These are phyloP conservation scores for Ophiostoma ulmi DNA, from an alignment of 2,329 filamentous ascomycete species.

Conservation along the genomic window DNA sequence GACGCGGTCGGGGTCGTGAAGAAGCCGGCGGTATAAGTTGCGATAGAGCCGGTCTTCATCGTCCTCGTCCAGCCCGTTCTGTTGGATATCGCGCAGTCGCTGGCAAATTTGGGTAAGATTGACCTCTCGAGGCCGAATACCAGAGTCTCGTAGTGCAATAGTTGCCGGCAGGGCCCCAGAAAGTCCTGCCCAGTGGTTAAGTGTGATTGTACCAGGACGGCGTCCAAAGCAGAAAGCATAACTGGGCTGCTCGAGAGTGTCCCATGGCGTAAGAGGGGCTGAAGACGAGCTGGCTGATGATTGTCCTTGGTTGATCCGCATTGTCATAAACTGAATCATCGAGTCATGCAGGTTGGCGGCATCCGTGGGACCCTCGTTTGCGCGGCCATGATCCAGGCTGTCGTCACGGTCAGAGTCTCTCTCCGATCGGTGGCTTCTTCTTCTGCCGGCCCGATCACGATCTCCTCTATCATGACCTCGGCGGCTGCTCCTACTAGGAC, in stretches of 20 bases:
- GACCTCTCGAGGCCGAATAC: conserved; percentile 56
- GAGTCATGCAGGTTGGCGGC: conserved; percentile 47
- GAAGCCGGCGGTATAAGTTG: conserved; percentile 61
- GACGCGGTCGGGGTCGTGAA: conserved; percentile 61
- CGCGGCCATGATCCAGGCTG: conserved; percentile 35
- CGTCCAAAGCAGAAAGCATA: conserved; percentile 62
- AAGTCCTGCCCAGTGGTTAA: conserved; percentile 63
- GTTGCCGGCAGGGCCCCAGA: conserved; percentile 52
- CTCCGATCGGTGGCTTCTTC: conserved; percentile 16
- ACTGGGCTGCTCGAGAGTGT: conserved; percentile 69
- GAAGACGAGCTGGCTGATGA: conserved; percentile 33
- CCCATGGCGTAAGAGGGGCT: conserved; percentile 53
- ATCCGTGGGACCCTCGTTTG: conserved; percentile 41
- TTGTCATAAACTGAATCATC: conserved; percentile 56
- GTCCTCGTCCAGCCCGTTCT: conserved; percentile 49
- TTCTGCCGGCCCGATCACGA: conserved; percentile 6
- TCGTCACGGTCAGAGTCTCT: conserved; percentile 29
- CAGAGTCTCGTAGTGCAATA: conserved; percentile 55
- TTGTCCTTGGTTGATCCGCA: conserved; percentile 39
- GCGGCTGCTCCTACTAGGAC: conserved; percentile 12
- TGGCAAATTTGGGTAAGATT: conserved; percentile 53
- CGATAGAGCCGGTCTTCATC: conserved; percentile 56
- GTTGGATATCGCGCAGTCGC: conserved; percentile 55
- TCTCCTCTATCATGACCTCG: conserved; percentile 20
- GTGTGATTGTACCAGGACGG: conserved; percentile 63